These are phyloP conservation scores for Suillus placidus DNA, from an alignment of 768 basidiomycete genomes.

Conservation along the genomic window DNA sequence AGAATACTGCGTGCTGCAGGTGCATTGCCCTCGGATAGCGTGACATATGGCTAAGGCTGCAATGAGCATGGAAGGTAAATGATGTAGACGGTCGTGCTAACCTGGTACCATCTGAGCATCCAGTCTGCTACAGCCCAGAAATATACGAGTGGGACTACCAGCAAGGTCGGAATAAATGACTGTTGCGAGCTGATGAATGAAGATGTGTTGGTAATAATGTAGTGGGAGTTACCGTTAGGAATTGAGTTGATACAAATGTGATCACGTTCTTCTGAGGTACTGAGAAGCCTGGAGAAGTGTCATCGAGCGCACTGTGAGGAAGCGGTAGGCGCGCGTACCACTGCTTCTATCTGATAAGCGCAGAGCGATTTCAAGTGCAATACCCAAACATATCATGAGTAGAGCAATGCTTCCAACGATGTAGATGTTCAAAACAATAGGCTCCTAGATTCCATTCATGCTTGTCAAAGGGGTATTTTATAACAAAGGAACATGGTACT, in stretches of 20 bases:
- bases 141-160: constrained; percentile 52
- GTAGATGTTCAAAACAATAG: constrained; percentile 38
- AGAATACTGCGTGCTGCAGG: constrained; percentile 62
- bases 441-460: constrained; percentile 24
- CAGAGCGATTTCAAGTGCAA: constrained; percentile 51
- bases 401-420: constrained; percentile 43
- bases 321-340: constrained; percentile 38
- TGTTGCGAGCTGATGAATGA: constrained; percentile 23
- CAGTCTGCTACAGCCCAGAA: constrained; percentile 57
- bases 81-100: constrained; percentile 28
- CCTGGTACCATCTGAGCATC: constrained; percentile 60
- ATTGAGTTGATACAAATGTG: constrained; percentile 46
- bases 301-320: constrained; percentile 11
- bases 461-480: neutral
- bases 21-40: constrained; percentile 53
- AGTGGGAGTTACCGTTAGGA: constrained; percentile 40
- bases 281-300: constrained; percentile 47
- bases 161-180: constrained; percentile 61
- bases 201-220: neutral
- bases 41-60: constrained; percentile 57
- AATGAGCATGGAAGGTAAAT: neutral
- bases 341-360: constrained; percentile 43
- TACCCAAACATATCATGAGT: constrained; percentile 48
- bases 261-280: constrained; percentile 56
- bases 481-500: constrained; percentile 17